phyloP scores from a whole-genome alignment of 192 early-diverging fungal genomes.

The Coemansia sp. region DNA sequence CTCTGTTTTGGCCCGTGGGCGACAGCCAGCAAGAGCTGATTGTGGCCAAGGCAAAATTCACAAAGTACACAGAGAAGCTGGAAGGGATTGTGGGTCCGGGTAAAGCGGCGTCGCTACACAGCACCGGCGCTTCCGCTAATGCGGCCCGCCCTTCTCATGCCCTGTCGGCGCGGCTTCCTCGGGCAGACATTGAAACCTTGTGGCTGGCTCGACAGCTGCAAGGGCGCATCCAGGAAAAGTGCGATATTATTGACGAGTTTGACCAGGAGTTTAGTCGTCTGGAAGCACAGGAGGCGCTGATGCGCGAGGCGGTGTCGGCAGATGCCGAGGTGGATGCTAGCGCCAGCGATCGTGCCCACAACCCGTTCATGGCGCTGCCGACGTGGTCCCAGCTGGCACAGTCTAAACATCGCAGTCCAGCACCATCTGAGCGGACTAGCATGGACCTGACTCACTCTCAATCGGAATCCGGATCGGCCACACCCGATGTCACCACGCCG shows the following conservation, averaged over 20 bases:
- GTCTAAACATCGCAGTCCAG: slow-evolving; percentile 26
- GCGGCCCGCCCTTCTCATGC: background rate
- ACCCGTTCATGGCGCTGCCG: slow-evolving; percentile 22
- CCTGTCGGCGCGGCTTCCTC: slow-evolving; percentile 10
- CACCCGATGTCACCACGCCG: slow-evolving; percentile 18
- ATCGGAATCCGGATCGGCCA: slow-evolving; percentile 44
- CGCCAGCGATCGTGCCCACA: background rate
- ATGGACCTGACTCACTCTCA: slow-evolving; percentile 38
- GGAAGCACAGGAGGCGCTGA: slow-evolving; percentile 44
- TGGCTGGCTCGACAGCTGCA: slow-evolving; percentile 52
- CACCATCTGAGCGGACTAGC: slow-evolving; percentile 42
- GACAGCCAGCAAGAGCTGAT: slow-evolving; percentile 49
- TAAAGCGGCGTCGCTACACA: background rate
- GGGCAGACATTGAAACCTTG: slow-evolving; percentile 50
- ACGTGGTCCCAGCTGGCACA: slow-evolving; percentile 50
- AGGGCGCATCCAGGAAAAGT: slow-evolving; percentile 36
- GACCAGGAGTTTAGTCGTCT: slow-evolving; percentile 47
- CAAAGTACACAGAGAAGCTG: slow-evolving; percentile 50
- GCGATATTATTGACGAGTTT: slow-evolving; percentile 46
- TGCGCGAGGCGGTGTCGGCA: slow-evolving; percentile 32
- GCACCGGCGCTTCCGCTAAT: background rate
- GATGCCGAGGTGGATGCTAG: background rate
- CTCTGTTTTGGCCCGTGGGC: slow-evolving; percentile 43
- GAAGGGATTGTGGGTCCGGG: slow-evolving; percentile 21
- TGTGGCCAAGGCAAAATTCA: slow-evolving; percentile 42